Conservation (phyloP, 352 stramenopile genomes). For the Pythium biforme region DNA sequence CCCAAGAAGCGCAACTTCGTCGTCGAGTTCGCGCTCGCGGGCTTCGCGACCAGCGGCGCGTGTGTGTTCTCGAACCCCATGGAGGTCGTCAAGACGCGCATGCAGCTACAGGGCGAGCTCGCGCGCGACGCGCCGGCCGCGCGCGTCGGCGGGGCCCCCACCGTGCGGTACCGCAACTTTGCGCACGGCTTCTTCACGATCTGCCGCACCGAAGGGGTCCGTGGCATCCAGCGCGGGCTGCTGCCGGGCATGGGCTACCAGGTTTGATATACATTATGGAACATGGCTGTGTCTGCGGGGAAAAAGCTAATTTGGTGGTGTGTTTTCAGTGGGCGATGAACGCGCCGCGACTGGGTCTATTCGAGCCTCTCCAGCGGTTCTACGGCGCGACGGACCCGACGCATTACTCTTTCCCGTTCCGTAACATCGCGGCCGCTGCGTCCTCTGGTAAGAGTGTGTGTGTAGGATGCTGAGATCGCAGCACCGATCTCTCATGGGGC, state of each 20-base stretch:
- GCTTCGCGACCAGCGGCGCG: slow-evolving; percentile 58
- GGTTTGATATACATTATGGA: slow-evolving; percentile 23
- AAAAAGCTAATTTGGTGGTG: too few relatives aligned
- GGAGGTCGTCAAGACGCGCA: slow-evolving; percentile 89
- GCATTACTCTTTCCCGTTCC: slow-evolving; percentile 64
- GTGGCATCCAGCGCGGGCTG: slow-evolving; percentile 78
- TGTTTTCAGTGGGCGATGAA: slow-evolving; percentile 68
- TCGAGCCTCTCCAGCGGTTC: slow-evolving; percentile 75
- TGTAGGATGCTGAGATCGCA: neutral
- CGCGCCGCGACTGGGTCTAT: slow-evolving; percentile 68
- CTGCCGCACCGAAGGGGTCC: slow-evolving; percentile 64
- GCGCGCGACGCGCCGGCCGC: slow-evolving; percentile 40
- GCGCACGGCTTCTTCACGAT: slow-evolving; percentile 87
- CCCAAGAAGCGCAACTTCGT: slow-evolving; percentile 45
- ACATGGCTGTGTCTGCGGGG: neutral
- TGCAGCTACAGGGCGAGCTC: slow-evolving; percentile 87
- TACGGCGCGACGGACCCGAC: slow-evolving; percentile 81
- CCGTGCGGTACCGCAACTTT: slow-evolving; percentile 80
- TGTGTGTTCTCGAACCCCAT: slow-evolving; percentile 87
- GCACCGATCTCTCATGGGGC: too few relatives aligned
- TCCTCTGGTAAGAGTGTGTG: slow-evolving; percentile 44
- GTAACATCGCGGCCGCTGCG: slow-evolving; percentile 71
- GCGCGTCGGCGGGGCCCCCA: slow-evolving; percentile 24
- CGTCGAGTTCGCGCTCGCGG: slow-evolving; percentile 74
- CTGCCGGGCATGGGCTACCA: slow-evolving; percentile 80